Conservation (phyloP, 2,329 filamentous ascomycete genomes). For the Sarocladiaceae sp. region DNA sequence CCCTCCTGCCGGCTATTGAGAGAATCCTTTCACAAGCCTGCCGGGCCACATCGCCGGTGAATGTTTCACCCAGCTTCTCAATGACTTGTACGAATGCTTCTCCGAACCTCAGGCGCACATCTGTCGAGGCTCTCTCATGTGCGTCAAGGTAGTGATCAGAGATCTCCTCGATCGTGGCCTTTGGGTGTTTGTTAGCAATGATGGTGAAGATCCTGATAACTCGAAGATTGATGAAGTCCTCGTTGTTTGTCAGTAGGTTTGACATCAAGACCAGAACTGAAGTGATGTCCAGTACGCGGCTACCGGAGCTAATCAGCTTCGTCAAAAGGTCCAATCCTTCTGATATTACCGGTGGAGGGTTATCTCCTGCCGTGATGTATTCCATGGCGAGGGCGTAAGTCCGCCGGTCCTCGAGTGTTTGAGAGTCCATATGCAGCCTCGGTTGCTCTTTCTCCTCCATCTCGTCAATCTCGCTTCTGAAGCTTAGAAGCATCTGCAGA, state of each 20-base stretch:
- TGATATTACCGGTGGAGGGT: conserved; percentile 58
- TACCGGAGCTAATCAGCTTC: conserved; percentile 46
- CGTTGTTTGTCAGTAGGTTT: conserved; percentile 56
- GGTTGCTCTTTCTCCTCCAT: conserved; percentile 21
- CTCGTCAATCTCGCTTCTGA: conserved; percentile 47
- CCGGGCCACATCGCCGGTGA: conserved; percentile 45
- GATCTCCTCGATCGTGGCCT: conserved; percentile 54
- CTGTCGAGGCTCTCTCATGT: conserved; percentile 50
- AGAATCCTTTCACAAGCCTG: conserved; percentile 53
- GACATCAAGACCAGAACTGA: conserved; percentile 57
- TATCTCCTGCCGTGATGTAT: conserved; percentile 56
- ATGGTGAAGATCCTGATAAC: conserved; percentile 59
- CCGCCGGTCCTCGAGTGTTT: conserved; percentile 48
- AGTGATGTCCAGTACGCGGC: conserved; percentile 59
- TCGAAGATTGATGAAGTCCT: conserved; percentile 67
- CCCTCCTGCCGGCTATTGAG: conserved; percentile 57
- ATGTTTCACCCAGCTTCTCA: conserved; percentile 51
- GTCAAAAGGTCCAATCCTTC: conserved; percentile 59
- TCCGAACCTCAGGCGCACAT: conserved; percentile 61
- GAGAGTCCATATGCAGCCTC: background rate
- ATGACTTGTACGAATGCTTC: conserved; percentile 61
- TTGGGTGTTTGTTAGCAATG: conserved; percentile 55
- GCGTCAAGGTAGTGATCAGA: conserved; percentile 62
- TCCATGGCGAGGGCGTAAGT: conserved; percentile 56
- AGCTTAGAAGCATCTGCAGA: conserved; percentile 47